A percentile compares a stretch with the other conserved stretches of the same genome.
These are phyloP conservation scores for Scheffersomyces stipitis DNA, from an alignment of 805 yeast species.

Conservation along the genomic window DNA sequence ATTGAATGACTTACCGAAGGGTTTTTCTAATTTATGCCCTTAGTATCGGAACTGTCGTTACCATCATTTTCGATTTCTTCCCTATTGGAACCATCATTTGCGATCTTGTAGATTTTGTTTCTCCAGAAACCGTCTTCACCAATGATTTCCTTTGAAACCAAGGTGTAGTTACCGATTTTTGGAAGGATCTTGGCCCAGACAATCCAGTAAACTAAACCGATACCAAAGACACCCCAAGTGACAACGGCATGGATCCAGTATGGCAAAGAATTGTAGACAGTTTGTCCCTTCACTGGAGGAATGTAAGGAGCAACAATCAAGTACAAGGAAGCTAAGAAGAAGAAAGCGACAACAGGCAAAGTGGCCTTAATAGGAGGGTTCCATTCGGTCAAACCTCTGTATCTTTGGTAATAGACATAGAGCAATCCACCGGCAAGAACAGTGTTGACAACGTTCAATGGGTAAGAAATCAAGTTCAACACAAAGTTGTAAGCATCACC, in stretches of 20 bases:
- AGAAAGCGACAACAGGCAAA: conserved; percentile 61
- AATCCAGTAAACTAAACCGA: conserved; percentile 67
- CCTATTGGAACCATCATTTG: conserved; percentile 10
- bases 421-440: conserved; percentile 63
- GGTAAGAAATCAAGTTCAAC: conserved; percentile 76
- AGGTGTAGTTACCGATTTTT: conserved; percentile 47
- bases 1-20: too few relatives aligned
- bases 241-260: conserved; percentile 80
- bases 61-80: conserved; percentile 3
- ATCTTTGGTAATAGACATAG: conserved; percentile 52
- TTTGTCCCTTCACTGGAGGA: conserved; percentile 67
- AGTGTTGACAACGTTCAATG: conserved; percentile 73
- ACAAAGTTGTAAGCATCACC: conserved; percentile 87
- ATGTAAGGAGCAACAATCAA: conserved; percentile 75
- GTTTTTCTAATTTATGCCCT: not conserved
- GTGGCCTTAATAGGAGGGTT: conserved; percentile 70
- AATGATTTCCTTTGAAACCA: conserved; percentile 52
- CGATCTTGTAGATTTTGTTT: conserved; percentile 49
- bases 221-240: conserved; percentile 71
- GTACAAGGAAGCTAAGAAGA: conserved; percentile 63
- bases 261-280: conserved; percentile 68
- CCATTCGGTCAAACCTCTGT: conserved; percentile 57
- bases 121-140: conserved; percentile 76
- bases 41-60: conserved; percentile 1
- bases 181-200: conserved; percentile 64